These are phyloP conservation scores for Biancaea sappan DNA, from an alignment of 306 rosid genomes.

Conservation along the genomic window DNA sequence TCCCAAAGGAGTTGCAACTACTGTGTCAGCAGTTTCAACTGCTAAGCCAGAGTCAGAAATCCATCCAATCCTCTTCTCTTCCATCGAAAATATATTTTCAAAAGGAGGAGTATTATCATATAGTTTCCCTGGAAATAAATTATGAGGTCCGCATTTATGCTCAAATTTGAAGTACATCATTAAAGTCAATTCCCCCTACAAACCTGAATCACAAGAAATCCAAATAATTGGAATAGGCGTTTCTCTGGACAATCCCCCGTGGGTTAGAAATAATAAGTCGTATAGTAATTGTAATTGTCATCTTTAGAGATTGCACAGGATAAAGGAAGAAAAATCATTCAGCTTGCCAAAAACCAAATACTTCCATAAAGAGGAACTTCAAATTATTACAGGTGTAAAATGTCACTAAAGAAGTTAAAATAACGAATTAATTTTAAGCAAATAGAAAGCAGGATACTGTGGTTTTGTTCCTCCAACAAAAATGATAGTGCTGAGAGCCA, in stretches of 20 bases:
- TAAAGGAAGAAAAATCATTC: constrained; percentile 7
- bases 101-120: no score
- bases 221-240: constrained; percentile 15
- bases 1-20: no score
- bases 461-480: constrained; percentile 78
- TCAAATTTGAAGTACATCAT: background rate
- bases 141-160: constrained; percentile 6
- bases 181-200: background rate
- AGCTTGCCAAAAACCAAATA: constrained; percentile 6
- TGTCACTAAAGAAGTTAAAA: background rate
- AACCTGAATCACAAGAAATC: constrained; percentile 6
- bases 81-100: no score
- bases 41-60: no score
- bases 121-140: constrained; percentile 61
- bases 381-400: no score
- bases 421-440: background rate
- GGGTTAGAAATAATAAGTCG: background rate
- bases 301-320: background rate
- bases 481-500: constrained; percentile 95
- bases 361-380: background rate
- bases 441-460: constrained; percentile 55
- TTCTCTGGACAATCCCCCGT: background rate
- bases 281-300: background rate
- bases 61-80: no score
- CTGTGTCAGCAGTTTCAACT: no score